These are phyloP conservation scores for Cladorrhinum sp. DNA, from an alignment of 2,329 filamentous ascomycete species.

Conservation along the genomic window DNA sequence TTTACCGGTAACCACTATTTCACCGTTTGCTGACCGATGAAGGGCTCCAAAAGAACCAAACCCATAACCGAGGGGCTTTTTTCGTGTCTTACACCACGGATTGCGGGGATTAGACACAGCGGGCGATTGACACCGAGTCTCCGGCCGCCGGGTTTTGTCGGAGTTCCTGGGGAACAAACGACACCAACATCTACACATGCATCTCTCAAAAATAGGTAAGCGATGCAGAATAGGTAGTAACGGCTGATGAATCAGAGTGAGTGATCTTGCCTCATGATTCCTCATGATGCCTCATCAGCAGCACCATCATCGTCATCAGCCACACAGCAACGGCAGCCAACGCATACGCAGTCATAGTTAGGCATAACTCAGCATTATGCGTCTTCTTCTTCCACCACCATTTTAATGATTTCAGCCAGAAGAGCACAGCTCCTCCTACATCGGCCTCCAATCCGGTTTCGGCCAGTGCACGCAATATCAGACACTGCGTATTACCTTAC, in stretches of 20 bases:
- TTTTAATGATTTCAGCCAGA: too few relatives aligned
- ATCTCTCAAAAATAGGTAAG: background rate
- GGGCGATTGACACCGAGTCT: conserved; percentile 2
- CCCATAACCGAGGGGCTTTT: too few relatives aligned
- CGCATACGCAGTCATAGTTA: background rate
- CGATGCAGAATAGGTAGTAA: background rate
- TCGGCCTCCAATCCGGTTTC: background rate
- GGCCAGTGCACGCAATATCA: background rate
- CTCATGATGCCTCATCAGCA: background rate
- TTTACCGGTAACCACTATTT: background rate
- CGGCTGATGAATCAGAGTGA: conserved; percentile 2
- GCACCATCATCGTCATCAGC: background rate
- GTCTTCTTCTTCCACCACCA: background rate
- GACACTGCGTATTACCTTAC: background rate
- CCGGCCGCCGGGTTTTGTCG: conserved; percentile 1
- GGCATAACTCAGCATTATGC: background rate
- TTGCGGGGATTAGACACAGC: too few relatives aligned
- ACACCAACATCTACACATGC: background rate
- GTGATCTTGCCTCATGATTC: background rate
- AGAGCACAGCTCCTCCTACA: too few relatives aligned
- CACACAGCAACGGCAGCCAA: background rate
- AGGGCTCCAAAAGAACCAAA: too few relatives aligned
- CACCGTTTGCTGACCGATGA: too few relatives aligned
- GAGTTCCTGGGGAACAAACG: background rate
- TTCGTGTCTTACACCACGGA: too few relatives aligned